phyloP scores from a whole-genome alignment of 148 eudicot species.

The Nepenthes mirabilis region DNA sequence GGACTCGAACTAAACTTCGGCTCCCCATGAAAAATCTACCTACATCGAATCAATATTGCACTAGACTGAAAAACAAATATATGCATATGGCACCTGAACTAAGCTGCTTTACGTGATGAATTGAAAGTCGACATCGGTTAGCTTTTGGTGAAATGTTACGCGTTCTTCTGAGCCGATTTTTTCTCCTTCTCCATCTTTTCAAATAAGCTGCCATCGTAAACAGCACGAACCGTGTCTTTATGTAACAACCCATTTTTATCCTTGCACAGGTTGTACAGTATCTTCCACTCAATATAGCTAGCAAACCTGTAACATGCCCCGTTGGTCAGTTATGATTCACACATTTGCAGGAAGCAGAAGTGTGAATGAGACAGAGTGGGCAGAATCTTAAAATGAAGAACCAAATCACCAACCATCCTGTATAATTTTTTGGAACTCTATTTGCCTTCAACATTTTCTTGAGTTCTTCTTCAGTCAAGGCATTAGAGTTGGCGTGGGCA shows the following conservation, averaged over 20 bases:
- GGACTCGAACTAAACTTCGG: too few relatives aligned
- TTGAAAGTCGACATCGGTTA: not conserved
- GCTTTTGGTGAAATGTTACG: conserved; percentile 10
- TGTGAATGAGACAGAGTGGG: too few relatives aligned
- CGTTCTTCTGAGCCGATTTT: conserved; percentile 17
- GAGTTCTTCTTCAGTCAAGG: conserved; percentile 45
- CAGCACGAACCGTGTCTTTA: conserved; percentile 40
- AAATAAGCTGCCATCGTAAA: conserved; percentile 69
- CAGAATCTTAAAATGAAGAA: too few relatives aligned
- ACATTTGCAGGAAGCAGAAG: not conserved
- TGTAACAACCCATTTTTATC: conserved; percentile 60
- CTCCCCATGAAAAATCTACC: too few relatives aligned
- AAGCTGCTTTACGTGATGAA: not conserved
- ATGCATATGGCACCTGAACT: not conserved
- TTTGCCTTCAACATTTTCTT: conserved; percentile 39
- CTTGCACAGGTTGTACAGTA: conserved; percentile 47
- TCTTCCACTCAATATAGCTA: conserved; percentile 52
- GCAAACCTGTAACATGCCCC: conserved; percentile 29
- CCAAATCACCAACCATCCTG: conserved; percentile 36
- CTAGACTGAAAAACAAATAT: too few relatives aligned
- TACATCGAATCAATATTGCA: too few relatives aligned
- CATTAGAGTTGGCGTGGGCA: conserved; percentile 27
- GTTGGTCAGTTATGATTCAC: not conserved
- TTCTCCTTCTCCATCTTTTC: conserved; percentile 45
- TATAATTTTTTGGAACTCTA: conserved; percentile 43